Conservation (phyloP, 257 asterid species). For the Linderniella brevidens region DNA sequence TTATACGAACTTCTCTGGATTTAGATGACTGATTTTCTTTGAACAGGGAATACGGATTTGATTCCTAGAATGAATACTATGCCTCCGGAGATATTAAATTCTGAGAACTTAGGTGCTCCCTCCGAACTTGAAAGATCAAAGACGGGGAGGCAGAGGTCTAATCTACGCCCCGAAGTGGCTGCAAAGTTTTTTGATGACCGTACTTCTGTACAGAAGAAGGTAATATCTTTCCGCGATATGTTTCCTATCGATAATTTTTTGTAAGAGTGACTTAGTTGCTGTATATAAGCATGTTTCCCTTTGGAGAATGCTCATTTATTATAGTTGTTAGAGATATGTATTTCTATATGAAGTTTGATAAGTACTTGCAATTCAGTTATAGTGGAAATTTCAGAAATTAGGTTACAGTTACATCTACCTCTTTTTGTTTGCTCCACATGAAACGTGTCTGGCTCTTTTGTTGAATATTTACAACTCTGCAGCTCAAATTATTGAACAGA, state of each 20-base stretch:
- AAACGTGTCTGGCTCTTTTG: slow-evolving; percentile 13
- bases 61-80: slow-evolving; percentile 30
- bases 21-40: slow-evolving; percentile 9
- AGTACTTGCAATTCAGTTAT: no score
- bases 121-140: slow-evolving; percentile 40
- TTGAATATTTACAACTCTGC: slow-evolving; percentile 47
- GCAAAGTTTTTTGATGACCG: slow-evolving; percentile 63
- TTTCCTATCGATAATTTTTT: not conserved
- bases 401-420: no score
- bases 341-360: no score
- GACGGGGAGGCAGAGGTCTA: slow-evolving; percentile 45
- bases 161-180: slow-evolving; percentile 49
- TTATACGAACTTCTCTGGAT: not conserved
- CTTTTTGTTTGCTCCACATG: slow-evolving; percentile 2
- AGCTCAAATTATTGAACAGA: slow-evolving; percentile 88
- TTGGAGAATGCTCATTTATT: no score
- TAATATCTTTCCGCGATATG: slow-evolving; percentile 8
- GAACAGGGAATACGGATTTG: slow-evolving; percentile 31
- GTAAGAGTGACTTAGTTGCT: no score
- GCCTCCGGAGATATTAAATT: slow-evolving; percentile 32
- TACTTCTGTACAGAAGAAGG: slow-evolving; percentile 69
- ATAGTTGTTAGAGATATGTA: no score
- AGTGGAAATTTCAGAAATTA: no score
- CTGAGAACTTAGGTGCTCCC: slow-evolving; percentile 24
- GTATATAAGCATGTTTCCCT: no score